These are phyloP conservation scores for Botryotinia globosa DNA, from an alignment of 2,329 filamentous ascomycete species.

Conservation along the genomic window DNA sequence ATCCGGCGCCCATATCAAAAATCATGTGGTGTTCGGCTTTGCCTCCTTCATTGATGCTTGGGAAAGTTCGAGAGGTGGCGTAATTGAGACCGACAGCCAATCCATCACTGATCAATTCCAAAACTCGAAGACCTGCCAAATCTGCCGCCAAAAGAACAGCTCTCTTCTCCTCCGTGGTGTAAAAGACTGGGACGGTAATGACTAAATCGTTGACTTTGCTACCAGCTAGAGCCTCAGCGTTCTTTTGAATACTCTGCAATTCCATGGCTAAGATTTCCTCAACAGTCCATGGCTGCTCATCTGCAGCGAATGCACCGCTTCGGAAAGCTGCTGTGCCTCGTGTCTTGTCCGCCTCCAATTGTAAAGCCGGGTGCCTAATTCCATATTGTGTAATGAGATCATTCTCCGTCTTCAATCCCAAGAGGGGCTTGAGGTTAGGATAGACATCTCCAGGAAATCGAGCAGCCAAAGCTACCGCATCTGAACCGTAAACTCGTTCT, in stretches of 20 bases:
- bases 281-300: conserved; percentile 69
- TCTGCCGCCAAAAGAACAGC: conserved; percentile 81
- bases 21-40: conserved; percentile 91
- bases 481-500: conserved; percentile 86
- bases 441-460: conserved; percentile 93
- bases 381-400: conserved; percentile 67
- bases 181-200: conserved; percentile 87
- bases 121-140: conserved; percentile 80
- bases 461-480: conserved; percentile 82
- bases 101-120: conserved; percentile 83
- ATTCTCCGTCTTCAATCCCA: conserved; percentile 68
- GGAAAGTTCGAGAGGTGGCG: conserved; percentile 86
- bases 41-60: conserved; percentile 74
- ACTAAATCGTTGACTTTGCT: conserved; percentile 76
- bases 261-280: conserved; percentile 97
- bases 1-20: conserved; percentile 97
- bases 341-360: conserved; percentile 57
- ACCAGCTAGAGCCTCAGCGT: conserved; percentile 80
- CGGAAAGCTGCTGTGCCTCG: conserved; percentile 77
- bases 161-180: conserved; percentile 84
- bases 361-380: conserved; percentile 73
- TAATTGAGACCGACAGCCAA: conserved; percentile 94
- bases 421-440: conserved; percentile 84
- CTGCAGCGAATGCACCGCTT: conserved; percentile 63
- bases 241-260: conserved; percentile 84